phyloP scores from a whole-genome alignment of 2,329 filamentous ascomycete genomes.

The Lachnellula arida region DNA sequence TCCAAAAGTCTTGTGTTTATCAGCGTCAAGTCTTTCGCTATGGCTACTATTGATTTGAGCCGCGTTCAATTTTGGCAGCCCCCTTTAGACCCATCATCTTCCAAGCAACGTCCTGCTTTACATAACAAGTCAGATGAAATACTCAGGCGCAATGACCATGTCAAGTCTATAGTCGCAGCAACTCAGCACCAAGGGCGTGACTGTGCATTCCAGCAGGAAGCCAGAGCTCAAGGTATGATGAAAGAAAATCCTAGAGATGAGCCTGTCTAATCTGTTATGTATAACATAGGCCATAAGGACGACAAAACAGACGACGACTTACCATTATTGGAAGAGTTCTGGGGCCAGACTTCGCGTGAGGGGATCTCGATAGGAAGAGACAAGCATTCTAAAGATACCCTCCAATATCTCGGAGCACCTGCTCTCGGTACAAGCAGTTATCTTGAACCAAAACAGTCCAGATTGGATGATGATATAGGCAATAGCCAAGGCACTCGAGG shows the following conservation, averaged over 20 bases:
- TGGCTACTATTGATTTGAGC: conserved; percentile 7
- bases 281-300: conserved; percentile 4
- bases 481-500: background rate
- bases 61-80: conserved; percentile 15
- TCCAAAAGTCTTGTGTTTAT: conserved; percentile 9
- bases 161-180: too few relatives aligned
- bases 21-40: conserved; percentile 7
- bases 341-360: conserved; percentile 1
- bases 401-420: conserved; percentile 4
- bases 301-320: conserved; percentile 5
- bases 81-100: conserved; percentile 6
- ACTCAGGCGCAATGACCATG: background rate
- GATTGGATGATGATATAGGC: conserved; percentile 2
- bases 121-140: conserved; percentile 8
- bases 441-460: conserved; percentile 2
- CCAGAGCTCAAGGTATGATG: conserved; percentile 8
- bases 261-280: conserved; percentile 6
- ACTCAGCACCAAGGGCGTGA: background rate
- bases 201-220: conserved; percentile 4
- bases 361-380: conserved; percentile 7
- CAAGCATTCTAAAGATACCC: conserved; percentile 2
- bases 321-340: conserved; percentile 9
- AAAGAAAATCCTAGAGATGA: conserved; percentile 6
- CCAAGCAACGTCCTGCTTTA: conserved; percentile 3
- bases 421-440: background rate